Evolutionary conservation across 1,284 basidiomycete species (phyloP).

Genomic region (Moesziomyces globuligerus): DNA sequence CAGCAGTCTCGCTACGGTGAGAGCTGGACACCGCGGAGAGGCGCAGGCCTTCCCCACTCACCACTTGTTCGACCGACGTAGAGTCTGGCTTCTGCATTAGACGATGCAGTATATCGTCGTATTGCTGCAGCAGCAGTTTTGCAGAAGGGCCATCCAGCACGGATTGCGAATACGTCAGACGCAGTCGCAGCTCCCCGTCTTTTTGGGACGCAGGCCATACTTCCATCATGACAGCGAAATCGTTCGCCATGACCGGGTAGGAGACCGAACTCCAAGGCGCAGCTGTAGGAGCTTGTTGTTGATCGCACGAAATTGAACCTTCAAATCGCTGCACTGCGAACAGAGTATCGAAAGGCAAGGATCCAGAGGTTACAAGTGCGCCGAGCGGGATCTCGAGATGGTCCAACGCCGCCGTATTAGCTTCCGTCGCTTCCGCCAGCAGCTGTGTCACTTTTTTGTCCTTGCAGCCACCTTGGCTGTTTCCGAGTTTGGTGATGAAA

Average conservation of each 20-base stretch:
- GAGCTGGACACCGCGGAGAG: slow-evolving; percentile 1
- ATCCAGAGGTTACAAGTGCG: slow-evolving; percentile 7
- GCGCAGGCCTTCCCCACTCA: slow-evolving; percentile 9
- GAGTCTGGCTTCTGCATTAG: slow-evolving; percentile 5
- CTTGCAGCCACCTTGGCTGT: background rate
- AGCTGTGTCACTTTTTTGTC: slow-evolving; percentile 1
- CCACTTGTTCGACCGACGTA: slow-evolving; percentile 3
- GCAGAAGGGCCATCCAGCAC: slow-evolving; percentile 15
- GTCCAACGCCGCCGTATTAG: slow-evolving; percentile 1
- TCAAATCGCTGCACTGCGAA: slow-evolving; percentile 25
- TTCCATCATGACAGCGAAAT: slow-evolving; percentile 30
- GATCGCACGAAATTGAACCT: background rate
- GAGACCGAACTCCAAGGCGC: slow-evolving; percentile 8
- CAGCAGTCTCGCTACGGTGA: background rate
- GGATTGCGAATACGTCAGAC: slow-evolving; percentile 13
- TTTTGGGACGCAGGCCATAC: slow-evolving; percentile 9
- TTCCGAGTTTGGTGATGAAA: slow-evolving; percentile 9
- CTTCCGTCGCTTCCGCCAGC: slow-evolving; percentile 3
- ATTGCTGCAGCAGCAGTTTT: slow-evolving; percentile 14
- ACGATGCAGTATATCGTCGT: slow-evolving; percentile 11
- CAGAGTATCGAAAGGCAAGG: slow-evolving; percentile 27
- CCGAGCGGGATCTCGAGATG: slow-evolving; percentile 29
- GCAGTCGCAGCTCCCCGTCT: background rate
- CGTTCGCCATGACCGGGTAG: slow-evolving; percentile 27
- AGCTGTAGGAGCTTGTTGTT: background rate